These are phyloP conservation scores for Ustilago nuda DNA, from an alignment of 1,284 basidiomycete genomes.

Conservation along the genomic window DNA sequence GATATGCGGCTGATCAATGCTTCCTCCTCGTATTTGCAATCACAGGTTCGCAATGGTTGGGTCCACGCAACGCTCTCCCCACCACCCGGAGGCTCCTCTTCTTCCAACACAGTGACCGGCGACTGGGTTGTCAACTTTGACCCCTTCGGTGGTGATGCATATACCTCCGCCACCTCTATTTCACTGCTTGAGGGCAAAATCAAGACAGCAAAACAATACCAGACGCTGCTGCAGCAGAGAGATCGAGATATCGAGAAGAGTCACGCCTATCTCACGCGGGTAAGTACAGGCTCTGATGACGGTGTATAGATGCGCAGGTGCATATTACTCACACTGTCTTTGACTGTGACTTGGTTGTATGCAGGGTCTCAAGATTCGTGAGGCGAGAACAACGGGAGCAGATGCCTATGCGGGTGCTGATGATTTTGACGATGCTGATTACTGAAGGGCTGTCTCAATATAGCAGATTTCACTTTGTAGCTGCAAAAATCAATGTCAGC, in stretches of 20 bases:
- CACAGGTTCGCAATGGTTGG: slow-evolving; percentile 40
- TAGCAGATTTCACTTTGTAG: neutral
- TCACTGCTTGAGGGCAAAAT: slow-evolving; percentile 38
- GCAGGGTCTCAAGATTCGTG: slow-evolving; percentile 20
- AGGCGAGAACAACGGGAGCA: slow-evolving; percentile 22
- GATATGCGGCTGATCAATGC: neutral
- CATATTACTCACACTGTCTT: neutral
- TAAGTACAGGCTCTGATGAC: slow-evolving; percentile 2
- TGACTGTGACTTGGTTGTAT: neutral
- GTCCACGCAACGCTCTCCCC: slow-evolving; percentile 26
- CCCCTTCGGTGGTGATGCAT: slow-evolving; percentile 29
- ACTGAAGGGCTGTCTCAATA: slow-evolving; percentile 11
- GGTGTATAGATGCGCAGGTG: neutral
- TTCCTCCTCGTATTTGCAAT: neutral
- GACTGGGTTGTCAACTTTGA: slow-evolving; percentile 40
- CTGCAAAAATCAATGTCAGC: neutral
- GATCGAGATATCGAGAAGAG: slow-evolving; percentile 45
- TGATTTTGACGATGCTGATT: slow-evolving; percentile 39
- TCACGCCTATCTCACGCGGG: slow-evolving; percentile 31
- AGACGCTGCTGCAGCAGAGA: slow-evolving; percentile 34
- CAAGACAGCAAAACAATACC: slow-evolving; percentile 44
- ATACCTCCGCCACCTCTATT: slow-evolving; percentile 27
- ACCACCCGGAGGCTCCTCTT: slow-evolving; percentile 9
- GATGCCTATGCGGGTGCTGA: slow-evolving; percentile 27
- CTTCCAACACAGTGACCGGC: neutral